Base-by-base conservation (phyloP, 768 basidiomycete species). In the Favolaschia claudopus region DNA sequence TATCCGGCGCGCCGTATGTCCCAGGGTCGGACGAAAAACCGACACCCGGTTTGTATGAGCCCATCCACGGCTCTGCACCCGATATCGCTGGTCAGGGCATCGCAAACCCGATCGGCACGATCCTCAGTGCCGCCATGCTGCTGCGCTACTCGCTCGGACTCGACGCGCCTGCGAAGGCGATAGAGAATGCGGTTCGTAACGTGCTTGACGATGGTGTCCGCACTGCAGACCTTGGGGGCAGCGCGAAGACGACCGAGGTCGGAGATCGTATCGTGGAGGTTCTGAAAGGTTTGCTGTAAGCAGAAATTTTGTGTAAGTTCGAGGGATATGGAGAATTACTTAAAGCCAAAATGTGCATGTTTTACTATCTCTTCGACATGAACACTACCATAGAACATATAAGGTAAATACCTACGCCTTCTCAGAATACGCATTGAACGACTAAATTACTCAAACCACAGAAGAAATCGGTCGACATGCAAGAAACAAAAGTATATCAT, bases 11-110 rank as follows among this genome's bases (percentile, higher is more conserved):
- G 22, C 95, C 81, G 60, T 91, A 86, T 13, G 69, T 80, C 7
- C 82, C 79, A 1, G 70, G 76, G 13, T 77, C 85, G 25, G 79
- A 84, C 60, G 90, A 89, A 73, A 92, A 91, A 70, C 87, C 91
- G 7, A 91, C 91, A 2, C 76, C 85, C 17, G 97, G 97, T 37
- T 79, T 99, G 38, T 99, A 99, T 80, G 97, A 99, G 77, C 97
- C 97, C 46, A 97, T 97, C 64, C 95, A 96, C 69, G 93, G 93
- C 47, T 94, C 93, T 38, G 95, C 95, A 1, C 95, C 95, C 48
- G 95, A 96, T 70, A 97, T 97, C 61, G 93, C 95, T n/a, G 94
- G 93, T 1, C 80, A 92, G 73, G 91, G 92, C 17, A 93, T 96
- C 67, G 95, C 95, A 64, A 97, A 97, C 72, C 95, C 95, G 32